Evolutionary conservation across 441 rosid genomes (phyloP), one percentile per base, ranked within the genome.

Genomic region (Syzygium syzygioides): DNA sequence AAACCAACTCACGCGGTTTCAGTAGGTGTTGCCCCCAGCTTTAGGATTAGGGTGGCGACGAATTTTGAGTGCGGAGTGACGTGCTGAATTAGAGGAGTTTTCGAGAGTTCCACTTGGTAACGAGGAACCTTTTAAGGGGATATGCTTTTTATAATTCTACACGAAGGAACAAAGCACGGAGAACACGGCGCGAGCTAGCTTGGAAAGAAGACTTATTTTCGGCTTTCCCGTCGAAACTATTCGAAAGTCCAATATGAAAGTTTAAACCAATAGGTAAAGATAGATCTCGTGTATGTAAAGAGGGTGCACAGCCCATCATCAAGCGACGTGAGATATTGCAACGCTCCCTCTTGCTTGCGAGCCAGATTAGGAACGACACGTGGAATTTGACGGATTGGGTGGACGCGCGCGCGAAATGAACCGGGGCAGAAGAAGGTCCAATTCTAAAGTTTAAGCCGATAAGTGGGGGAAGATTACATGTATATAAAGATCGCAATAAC

Each of bases 381-480:
- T 15, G 11, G 11, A 64, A 30, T 2, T 7, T 30, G 20, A 7
- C 12, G 20, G 15, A 15, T 17, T 2, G 19, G 12, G 8, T 2
- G 1, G 18, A 6, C 1, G 1, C 4, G 1, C 4, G 20, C 5
- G 5, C 19, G 4, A 4, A n/a, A 64, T 0, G 30, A 4, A 64
- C 7, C 41, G 41, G 41, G 37, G 37, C n/a, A 0, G 11, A 5
- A 37, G 28, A 37, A 11, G 13, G 15, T 4, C 28, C 2, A 1
- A 10, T 28, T 7, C 26, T 2, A 37, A 37, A 37, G 4, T 11
- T 41, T 23, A 7, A 37, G 10, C 5, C 10, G 1, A 37, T 37
- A 41, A 1, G 1, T 76, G 6, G 0, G 41, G 5, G 0, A 4
- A 14, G 52, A 41, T 3, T 1, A 23, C 15, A 0, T 1, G n/a